Evolutionary conservation across 73 alveolate genomes (phyloP), one percentile per base, ranked within the genome.

Genomic region (Paramecium biaurelia): DNA sequence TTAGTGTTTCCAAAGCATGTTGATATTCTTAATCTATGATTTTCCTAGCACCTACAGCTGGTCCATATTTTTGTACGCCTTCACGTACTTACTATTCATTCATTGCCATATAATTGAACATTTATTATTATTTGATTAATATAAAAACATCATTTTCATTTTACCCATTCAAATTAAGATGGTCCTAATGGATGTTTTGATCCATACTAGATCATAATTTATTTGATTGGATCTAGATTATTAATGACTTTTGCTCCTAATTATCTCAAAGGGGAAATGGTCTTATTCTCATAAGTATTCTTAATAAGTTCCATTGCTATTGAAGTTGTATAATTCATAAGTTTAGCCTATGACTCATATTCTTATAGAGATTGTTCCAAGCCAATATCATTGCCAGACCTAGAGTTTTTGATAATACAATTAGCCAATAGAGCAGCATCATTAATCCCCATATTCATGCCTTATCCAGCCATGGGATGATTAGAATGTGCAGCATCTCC

Each of bases 11-110:
- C 56, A 85, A 41, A n/a, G 98, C 97, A 76, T 96, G 98, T 67
- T 94, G 72, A 67, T 93, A 93, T 92, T 96, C 99, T 95, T 96
- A 92, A 14, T 74, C 92, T 37, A 96, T 92, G 93, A 95, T 95
- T 35, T 93, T 92, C 95, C 96, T 95, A n/a, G 98, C 98, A 9
- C 99, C 99, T 10, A 97, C 96, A 8, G 99, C 98, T 18, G 97
- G 97, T 2, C 98, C 99, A 67, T 93, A 93, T 76, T 86, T 57
- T 58, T 93, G 47, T 30, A 96, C 97, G 21, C 96, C 92, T 59
- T 95, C 93, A 30, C 72, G 45, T 14, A 79, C 90, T 79, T 42
- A 18, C 32, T 79, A 43, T 30, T 79, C 90, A 41, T 41, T 79
- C 90, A 79, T 79, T 10, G 76, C 90, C 49, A 43, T 43, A 4